Percentiles rank a stretch among this genome's conserved stretches.
These are phyloP conservation scores for Austropuccinia psidii DNA, from an alignment of 1,284 basidiomycete genomes.

Conservation along the genomic window DNA sequence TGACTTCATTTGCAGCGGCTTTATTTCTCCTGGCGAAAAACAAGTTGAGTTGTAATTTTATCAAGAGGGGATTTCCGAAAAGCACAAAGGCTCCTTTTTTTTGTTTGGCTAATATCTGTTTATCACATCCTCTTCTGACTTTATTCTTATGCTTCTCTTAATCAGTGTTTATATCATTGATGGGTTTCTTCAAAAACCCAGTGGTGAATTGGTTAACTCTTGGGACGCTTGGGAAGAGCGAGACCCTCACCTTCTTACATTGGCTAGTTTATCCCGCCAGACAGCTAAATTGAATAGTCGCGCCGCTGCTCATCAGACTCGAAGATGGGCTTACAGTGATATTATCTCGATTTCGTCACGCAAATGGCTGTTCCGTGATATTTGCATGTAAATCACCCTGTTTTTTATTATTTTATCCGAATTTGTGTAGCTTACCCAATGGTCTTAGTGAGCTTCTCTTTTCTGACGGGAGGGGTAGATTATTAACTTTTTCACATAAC, in stretches of 20 bases:
- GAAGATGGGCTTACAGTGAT: slow-evolving; percentile 68
- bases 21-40: slow-evolving; percentile 35
- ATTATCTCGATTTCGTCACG: slow-evolving; percentile 69
- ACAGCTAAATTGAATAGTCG: slow-evolving; percentile 62
- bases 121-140: not conserved
- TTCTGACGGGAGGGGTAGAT: slow-evolving; percentile 57
- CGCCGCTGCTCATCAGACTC: slow-evolving; percentile 15
- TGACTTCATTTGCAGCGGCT: not conserved
- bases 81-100: slow-evolving; percentile 76
- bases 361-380: slow-evolving; percentile 78
- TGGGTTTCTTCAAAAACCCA: slow-evolving; percentile 76
- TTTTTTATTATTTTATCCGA: slow-evolving; percentile 1
- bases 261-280: slow-evolving; percentile 72
- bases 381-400: slow-evolving; percentile 51
- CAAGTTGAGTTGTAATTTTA: slow-evolving; percentile 13
- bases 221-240: slow-evolving; percentile 67
- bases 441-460: slow-evolving; percentile 69
- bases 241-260: slow-evolving; percentile 44
- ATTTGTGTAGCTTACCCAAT: slow-evolving; percentile 84
- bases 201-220: slow-evolving; percentile 81
- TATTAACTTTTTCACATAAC: slow-evolving; percentile 3
- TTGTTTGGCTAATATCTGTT: slow-evolving; percentile 44
- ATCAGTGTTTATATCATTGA: slow-evolving; percentile 79
- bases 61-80: no score
- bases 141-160: not conserved